These are phyloP conservation scores for Malassezia equina DNA, from an alignment of 1,284 basidiomycete genomes.

Conservation along the genomic window DNA sequence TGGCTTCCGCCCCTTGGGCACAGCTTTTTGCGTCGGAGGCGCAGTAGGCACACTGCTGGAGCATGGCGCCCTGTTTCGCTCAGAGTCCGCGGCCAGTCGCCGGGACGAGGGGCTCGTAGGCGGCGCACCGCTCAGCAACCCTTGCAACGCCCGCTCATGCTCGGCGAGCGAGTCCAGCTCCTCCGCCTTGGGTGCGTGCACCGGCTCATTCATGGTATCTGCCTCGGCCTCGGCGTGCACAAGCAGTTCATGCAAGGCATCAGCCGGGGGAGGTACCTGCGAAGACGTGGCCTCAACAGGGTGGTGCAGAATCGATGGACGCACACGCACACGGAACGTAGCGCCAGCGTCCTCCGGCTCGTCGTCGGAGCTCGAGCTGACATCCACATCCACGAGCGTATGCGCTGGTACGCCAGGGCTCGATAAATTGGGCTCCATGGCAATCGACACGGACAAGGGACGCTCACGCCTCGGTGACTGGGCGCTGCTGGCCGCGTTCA, in stretches of 20 bases:
- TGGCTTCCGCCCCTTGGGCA: not conserved
- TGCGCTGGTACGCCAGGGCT: not conserved
- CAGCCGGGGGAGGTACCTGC: not conserved
- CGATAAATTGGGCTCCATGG: not conserved
- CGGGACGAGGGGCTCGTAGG: not conserved
- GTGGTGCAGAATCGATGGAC: not conserved
- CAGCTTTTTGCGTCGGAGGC: not conserved
- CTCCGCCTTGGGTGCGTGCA: not conserved
- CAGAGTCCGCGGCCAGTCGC: not conserved
- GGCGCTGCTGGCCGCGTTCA: not conserved
- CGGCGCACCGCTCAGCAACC: not conserved
- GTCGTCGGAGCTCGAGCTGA: slow-evolving; percentile 5
- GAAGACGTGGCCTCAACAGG: not conserved
- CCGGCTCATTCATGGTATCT: not conserved
- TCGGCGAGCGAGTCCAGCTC: slow-evolving; percentile 4
- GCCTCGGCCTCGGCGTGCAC: not conserved
- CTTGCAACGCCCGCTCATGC: slow-evolving; percentile 12
- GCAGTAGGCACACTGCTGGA: not conserved
- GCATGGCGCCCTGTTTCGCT: not conserved
- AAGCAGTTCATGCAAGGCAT: not conserved
- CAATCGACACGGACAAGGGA: not conserved
- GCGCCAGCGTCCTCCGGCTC: slow-evolving; percentile 13
- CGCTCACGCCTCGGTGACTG: not conserved
- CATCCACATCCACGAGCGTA: not conserved
- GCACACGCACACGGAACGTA: not conserved